Conservation (phyloP, 164 flowering plant genomes). For the Tetracentron sinense region DNA sequence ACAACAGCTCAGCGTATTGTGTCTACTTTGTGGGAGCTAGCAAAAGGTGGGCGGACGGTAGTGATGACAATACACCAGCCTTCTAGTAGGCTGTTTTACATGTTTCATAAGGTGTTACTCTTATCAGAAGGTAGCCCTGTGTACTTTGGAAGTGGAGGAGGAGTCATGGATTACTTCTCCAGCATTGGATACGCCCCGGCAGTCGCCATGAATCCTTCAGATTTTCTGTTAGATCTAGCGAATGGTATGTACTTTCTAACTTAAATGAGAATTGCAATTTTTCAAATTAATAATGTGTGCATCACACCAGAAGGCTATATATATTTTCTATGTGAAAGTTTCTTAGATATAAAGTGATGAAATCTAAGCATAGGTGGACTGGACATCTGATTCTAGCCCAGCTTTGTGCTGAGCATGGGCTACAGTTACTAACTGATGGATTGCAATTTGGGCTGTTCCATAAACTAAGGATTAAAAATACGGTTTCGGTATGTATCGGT, state of each 20-base stretch:
- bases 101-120: slow-evolving; percentile 69
- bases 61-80: slow-evolving; percentile 85
- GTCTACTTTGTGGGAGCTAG: slow-evolving; percentile 51
- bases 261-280: no score
- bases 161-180: slow-evolving; percentile 57
- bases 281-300: no score
- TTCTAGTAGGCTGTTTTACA: slow-evolving; percentile 62
- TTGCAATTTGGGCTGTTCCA: no score
- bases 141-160: slow-evolving; percentile 60
- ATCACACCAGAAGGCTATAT: no score
- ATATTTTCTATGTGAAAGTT: no score
- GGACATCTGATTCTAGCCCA: no score
- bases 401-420: no score
- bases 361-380: no score
- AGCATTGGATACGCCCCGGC: slow-evolving; percentile 51
- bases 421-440: no score
- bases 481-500: no score
- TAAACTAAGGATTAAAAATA: no score
- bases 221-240: slow-evolving; percentile 75
- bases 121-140: slow-evolving; percentile 62
- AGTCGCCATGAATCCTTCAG: slow-evolving; percentile 72
- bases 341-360: no score
- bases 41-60: slow-evolving; percentile 52
- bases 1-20: slow-evolving; percentile 68
- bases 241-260: slow-evolving; percentile 46